Evolutionary conservation across 805 yeast genomes (phyloP).

Genomic region (Ogataea pini): DNA sequence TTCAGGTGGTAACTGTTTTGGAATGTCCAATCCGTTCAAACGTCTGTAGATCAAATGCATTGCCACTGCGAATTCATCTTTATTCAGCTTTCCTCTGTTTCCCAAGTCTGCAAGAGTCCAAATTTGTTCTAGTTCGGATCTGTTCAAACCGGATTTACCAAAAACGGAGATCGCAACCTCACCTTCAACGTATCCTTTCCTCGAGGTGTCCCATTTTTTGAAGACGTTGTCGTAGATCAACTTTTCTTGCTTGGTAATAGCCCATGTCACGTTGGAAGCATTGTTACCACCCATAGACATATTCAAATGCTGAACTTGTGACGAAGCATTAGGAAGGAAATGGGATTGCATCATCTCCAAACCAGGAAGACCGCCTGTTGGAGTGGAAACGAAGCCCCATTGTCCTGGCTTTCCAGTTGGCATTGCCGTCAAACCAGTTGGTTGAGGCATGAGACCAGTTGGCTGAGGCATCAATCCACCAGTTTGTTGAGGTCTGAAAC

Average conservation of each 20-base stretch:
- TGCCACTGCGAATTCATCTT: constrained; percentile 92
- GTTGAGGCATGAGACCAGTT: constrained; percentile 42
- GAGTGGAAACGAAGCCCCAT: constrained; percentile 74
- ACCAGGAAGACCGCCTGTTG: constrained; percentile 73
- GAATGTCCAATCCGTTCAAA: constrained; percentile 85
- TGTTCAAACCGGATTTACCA: constrained; percentile 84
- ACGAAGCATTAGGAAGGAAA: constrained; percentile 55
- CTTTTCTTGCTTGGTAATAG: constrained; percentile 86
- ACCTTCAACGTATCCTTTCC: constrained; percentile 74
- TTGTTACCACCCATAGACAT: constrained; percentile 33
- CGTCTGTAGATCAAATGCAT: constrained; percentile 95
- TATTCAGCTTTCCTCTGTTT: constrained; percentile 79
- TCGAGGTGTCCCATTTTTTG: constrained; percentile 76
- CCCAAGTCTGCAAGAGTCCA: constrained; percentile 88
- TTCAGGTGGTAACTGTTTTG: constrained; percentile 81
- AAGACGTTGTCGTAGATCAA: constrained; percentile 83
- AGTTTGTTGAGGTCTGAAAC: constrained; percentile 38
- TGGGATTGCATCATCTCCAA: constrained; percentile 65
- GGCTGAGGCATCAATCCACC: constrained; percentile 33
- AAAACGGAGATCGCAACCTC: constrained; percentile 81
- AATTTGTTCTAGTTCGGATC: constrained; percentile 83
- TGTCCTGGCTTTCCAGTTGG: constrained; percentile 70
- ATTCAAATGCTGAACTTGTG: constrained; percentile 31
- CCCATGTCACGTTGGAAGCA: constrained; percentile 66
- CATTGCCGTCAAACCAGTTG: constrained; percentile 50